phyloP scores from a whole-genome alignment of 352 stramenopile genomes.

The Phytophthora rubi region DNA sequence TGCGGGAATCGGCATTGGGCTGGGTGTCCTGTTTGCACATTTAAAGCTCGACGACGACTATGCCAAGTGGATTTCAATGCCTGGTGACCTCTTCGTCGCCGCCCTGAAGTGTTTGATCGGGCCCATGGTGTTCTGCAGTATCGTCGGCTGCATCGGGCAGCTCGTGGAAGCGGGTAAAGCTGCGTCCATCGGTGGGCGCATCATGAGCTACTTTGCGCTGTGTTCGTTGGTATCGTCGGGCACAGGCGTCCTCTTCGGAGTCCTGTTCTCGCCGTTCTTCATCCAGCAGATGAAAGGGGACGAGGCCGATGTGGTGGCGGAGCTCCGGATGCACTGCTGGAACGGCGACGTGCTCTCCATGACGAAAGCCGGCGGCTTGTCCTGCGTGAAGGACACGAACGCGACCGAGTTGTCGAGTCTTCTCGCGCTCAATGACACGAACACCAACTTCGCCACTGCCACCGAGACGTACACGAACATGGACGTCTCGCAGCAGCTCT shows the following conservation, averaged over 20 bases:
- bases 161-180: conserved; percentile 60
- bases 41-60: conserved; percentile 33
- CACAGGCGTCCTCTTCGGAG: conserved; percentile 48
- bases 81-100: conserved; percentile 66
- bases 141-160: conserved; percentile 65
- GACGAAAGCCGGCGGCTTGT: conserved; percentile 35
- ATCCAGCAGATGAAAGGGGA: conserved; percentile 47
- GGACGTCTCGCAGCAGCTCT: conserved; percentile 70
- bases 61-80: conserved; percentile 59
- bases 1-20: conserved; percentile 49
- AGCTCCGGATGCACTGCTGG: conserved; percentile 53
- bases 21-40: conserved; percentile 52
- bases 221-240: conserved; percentile 57
- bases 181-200: conserved; percentile 56
- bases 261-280: conserved; percentile 39
- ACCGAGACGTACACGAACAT: conserved; percentile 37
- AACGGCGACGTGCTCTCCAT: conserved; percentile 55
- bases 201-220: conserved; percentile 51
- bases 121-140: conserved; percentile 75
- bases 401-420: conserved; percentile 26
- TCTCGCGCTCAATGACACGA: conserved; percentile 62
- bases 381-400: conserved; percentile 43
- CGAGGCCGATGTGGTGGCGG: conserved; percentile 18
- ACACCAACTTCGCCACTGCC: conserved; percentile 45
- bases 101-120: conserved; percentile 69